Conservation (phyloP, 2,329 filamentous ascomycete species). For the Epichloe amarillans region DNA sequence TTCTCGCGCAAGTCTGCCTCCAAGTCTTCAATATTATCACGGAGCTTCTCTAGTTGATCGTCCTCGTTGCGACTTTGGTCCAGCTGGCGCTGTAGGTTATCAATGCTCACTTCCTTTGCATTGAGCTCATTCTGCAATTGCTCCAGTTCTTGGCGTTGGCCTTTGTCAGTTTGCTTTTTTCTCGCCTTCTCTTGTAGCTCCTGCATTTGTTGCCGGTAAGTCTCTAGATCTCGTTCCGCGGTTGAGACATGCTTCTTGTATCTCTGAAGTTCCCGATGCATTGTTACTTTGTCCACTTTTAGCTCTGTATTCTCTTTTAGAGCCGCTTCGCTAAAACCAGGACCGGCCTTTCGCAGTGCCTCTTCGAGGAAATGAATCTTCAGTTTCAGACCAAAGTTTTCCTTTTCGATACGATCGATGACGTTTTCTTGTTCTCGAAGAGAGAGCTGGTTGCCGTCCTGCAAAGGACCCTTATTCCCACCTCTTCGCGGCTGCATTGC, state of each 20-base stretch:
- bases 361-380: constrained; percentile 97
- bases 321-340: constrained; percentile 77
- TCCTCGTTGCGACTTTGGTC: constrained; percentile 42
- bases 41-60: constrained; percentile 51
- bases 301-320: constrained; percentile 92
- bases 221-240: constrained; percentile 77
- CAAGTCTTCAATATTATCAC: constrained; percentile 61
- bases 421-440: constrained; percentile 89
- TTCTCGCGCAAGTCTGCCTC: constrained; percentile 66
- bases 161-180: constrained; percentile 57
- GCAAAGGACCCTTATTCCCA: constrained; percentile 53
- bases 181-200: constrained; percentile 75
- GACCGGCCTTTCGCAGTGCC: constrained; percentile 72
- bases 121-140: constrained; percentile 42
- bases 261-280: constrained; percentile 74
- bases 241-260: constrained; percentile 80
- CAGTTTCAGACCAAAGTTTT: constrained; percentile 92
- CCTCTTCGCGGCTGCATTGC: constrained; percentile 51
- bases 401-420: constrained; percentile 93
- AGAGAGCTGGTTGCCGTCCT: constrained; percentile 82
- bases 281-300: constrained; percentile 81
- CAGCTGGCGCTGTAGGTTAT: constrained; percentile 46
- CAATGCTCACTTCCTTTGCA: constrained; percentile 45
- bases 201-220: constrained; percentile 66
- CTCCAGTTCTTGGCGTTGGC: constrained; percentile 47